Percentiles rank a stretch among this genome's conserved stretches.
These are phyloP conservation scores for Tympanopsis confertula DNA, from an alignment of 2,329 filamentous ascomycete genomes.

Conservation along the genomic window DNA sequence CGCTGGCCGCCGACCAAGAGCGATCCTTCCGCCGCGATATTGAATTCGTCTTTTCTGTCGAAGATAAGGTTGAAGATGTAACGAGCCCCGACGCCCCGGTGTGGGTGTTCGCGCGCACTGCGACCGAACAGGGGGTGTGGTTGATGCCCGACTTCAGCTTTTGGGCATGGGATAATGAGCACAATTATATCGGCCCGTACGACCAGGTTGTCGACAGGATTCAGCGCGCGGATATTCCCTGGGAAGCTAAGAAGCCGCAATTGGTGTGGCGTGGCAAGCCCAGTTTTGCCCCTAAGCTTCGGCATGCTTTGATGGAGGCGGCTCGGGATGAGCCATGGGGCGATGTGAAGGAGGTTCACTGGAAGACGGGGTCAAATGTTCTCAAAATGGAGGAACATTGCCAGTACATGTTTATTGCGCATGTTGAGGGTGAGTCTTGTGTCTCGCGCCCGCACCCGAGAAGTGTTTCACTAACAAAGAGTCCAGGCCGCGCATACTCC, in stretches of 20 bases:
- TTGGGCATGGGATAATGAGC: conserved; percentile 9
- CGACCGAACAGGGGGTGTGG: conserved; percentile 10
- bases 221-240: conserved; percentile 8
- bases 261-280: conserved; percentile 16
- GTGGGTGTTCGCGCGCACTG: conserved; percentile 10
- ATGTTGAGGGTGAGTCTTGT: conserved; percentile 16
- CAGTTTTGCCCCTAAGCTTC: conserved; percentile 14
- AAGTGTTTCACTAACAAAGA: no score
- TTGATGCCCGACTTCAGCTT: conserved; percentile 11
- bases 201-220: conserved; percentile 11
- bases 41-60: conserved; percentile 11
- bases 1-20: conserved; percentile 8
- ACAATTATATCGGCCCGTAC: conserved; percentile 10
- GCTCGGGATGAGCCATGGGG: conserved; percentile 12
- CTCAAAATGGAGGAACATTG: conserved; percentile 13
- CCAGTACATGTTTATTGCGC: conserved; percentile 12
- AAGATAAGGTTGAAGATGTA: conserved; percentile 9
- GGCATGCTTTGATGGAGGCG: conserved; percentile 11
- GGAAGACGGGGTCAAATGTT: conserved; percentile 10
- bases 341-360: conserved; percentile 14
- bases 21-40: conserved; percentile 9
- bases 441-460: no score
- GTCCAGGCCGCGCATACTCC: not conserved
- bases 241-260: conserved; percentile 12
- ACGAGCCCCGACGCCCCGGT: conserved; percentile 8